Conservation (phyloP, 2,329 filamentous ascomycete genomes). For the Colletotrichum tanaceti region DNA sequence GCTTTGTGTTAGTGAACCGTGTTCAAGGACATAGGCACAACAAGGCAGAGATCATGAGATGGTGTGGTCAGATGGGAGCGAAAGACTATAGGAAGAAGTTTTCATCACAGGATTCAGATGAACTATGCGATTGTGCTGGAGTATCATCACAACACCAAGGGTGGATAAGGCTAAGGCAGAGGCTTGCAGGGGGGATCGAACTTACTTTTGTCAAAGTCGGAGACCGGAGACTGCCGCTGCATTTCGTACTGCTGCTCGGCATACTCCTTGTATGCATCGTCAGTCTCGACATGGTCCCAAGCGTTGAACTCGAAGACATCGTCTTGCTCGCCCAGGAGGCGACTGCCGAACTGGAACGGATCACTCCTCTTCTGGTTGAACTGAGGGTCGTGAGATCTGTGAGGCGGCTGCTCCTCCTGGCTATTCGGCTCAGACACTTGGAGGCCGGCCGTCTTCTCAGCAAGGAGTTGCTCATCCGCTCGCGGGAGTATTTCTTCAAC, state of each 20-base stretch:
- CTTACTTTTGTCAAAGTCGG: slow-evolving; percentile 89
- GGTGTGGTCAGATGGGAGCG: slow-evolving; percentile 76
- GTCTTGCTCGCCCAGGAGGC: slow-evolving; percentile 84
- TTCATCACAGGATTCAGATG: slow-evolving; percentile 69
- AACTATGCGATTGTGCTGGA: slow-evolving; percentile 63
- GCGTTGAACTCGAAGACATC: slow-evolving; percentile 98
- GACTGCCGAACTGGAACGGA: slow-evolving; percentile 95
- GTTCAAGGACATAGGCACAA: slow-evolving; percentile 30
- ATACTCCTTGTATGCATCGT: slow-evolving; percentile 87
- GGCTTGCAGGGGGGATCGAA: slow-evolving; percentile 41
- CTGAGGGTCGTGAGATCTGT: slow-evolving; percentile 77
- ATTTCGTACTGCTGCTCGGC: slow-evolving; percentile 84
- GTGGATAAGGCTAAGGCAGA: slow-evolving; percentile 21
- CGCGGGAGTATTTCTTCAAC: slow-evolving; percentile 14
- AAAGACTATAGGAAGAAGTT: slow-evolving; percentile 71
- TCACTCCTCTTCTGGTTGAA: slow-evolving; percentile 87
- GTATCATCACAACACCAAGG: slow-evolving; percentile 46
- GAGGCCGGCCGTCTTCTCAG: slow-evolving; percentile 45
- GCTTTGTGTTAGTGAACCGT: slow-evolving; percentile 53
- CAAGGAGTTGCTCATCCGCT: slow-evolving; percentile 40
- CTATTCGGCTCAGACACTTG: slow-evolving; percentile 36
- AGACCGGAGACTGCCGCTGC: slow-evolving; percentile 88
- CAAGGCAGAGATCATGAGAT: slow-evolving; percentile 30
- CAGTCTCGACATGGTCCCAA: slow-evolving; percentile 97
- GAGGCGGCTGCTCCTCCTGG: slow-evolving; percentile 57